Evolutionary conservation across 768 basidiomycete species (phyloP).

Genomic region (Baorangia bicolor): DNA sequence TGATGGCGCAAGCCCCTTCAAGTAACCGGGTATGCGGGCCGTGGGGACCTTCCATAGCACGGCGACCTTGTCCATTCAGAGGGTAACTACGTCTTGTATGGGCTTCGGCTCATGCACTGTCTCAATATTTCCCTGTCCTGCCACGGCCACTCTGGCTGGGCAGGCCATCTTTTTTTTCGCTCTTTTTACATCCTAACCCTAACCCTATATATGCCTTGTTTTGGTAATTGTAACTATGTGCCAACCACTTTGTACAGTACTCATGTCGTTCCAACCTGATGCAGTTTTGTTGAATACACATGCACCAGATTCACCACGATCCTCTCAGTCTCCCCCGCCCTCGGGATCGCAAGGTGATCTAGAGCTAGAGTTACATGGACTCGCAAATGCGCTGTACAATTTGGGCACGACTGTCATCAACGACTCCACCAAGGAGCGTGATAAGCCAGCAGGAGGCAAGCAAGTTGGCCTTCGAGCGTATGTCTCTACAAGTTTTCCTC

Average conservation of each 20-base stretch:
- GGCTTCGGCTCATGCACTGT: slow-evolving; percentile 73
- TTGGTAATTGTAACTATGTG: not conserved
- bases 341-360: slow-evolving; percentile 68
- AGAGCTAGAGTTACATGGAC: slow-evolving; percentile 71
- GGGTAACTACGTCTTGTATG: slow-evolving; percentile 45
- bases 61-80: slow-evolving; percentile 50
- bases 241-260: too few relatives aligned
- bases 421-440: slow-evolving; percentile 78
- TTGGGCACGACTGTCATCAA: slow-evolving; percentile 81
- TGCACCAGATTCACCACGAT: slow-evolving; percentile 54
- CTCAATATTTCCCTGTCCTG: slow-evolving; percentile 76
- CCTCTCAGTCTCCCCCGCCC: slow-evolving; percentile 73
- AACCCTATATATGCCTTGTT: slow-evolving; percentile 26
- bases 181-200: slow-evolving; percentile 25
- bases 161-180: slow-evolving; percentile 27
- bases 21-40: slow-evolving; percentile 52
- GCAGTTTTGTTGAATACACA: slow-evolving; percentile 3
- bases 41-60: slow-evolving; percentile 51
- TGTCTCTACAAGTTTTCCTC: slow-evolving; percentile 14
- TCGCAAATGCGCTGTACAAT: slow-evolving; percentile 77
- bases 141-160: slow-evolving; percentile 50
- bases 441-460: slow-evolving; percentile 67
- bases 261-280: slow-evolving; percentile 12
- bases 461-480: slow-evolving; percentile 79
- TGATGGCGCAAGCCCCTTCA: slow-evolving; percentile 61